Evolutionary conservation across 2,329 filamentous ascomycete genomes (phyloP).

Genomic region (Leptodontidium sp.): DNA sequence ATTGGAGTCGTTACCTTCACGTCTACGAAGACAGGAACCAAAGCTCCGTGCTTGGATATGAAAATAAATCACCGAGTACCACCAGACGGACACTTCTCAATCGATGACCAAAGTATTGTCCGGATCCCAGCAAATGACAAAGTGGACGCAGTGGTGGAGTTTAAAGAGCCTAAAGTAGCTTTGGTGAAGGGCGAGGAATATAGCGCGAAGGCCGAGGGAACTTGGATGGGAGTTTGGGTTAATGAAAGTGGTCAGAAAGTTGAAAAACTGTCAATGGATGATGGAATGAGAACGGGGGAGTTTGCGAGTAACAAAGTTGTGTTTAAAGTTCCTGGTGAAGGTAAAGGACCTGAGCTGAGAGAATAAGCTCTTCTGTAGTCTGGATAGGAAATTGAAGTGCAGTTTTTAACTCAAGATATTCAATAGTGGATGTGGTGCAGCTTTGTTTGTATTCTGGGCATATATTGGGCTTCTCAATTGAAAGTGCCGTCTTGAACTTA

Average conservation of each 20-base stretch:
- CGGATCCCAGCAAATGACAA: slow-evolving; percentile 44
- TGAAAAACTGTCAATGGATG: background rate
- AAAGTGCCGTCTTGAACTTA: no score
- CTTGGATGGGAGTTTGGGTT: slow-evolving; percentile 44
- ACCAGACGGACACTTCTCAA: slow-evolving; percentile 35
- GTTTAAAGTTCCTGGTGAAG: background rate
- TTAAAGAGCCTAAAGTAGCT: slow-evolving; percentile 42
- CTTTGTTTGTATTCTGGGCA: no score
- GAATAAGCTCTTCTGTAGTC: background rate
- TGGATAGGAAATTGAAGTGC: background rate
- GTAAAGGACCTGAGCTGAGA: background rate
- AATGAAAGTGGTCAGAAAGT: background rate
- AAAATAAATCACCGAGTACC: slow-evolving; percentile 46
- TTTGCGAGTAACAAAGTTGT: slow-evolving; percentile 12
- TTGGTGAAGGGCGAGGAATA: slow-evolving; percentile 47
- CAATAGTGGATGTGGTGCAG: no score
- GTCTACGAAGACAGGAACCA: slow-evolving; percentile 23
- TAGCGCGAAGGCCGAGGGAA: slow-evolving; percentile 45
- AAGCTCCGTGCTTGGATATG: slow-evolving; percentile 34
- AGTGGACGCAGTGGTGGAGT: slow-evolving; percentile 38
- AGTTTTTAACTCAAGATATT: no score
- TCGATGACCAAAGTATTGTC: slow-evolving; percentile 42
- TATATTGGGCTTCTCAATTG: no score
- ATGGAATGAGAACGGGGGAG: slow-evolving; percentile 8
- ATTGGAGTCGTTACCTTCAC: slow-evolving; percentile 47